Evolutionary conservation across 495 filamentous ascomycete genomes (phyloP).

Genomic region (Aspergillus bertholletiae): DNA sequence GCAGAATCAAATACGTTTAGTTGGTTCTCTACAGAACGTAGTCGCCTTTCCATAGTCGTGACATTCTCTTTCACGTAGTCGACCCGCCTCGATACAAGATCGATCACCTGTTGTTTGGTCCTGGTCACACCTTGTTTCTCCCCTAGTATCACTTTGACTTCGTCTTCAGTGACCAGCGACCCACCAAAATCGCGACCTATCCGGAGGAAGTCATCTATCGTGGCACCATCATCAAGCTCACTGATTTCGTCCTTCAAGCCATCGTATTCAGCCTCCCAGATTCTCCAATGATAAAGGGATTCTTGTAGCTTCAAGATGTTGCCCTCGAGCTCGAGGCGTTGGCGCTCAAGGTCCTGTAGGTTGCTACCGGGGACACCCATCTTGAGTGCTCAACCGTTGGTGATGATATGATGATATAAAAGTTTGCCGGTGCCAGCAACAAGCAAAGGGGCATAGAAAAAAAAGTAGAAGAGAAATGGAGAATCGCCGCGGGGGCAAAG

Average conservation of each 20-base stretch:
- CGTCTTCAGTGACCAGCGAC: constrained; percentile 54
- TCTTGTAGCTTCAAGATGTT: constrained; percentile 70
- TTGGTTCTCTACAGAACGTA: constrained; percentile 65
- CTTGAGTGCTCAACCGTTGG: not conserved
- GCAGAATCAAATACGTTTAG: constrained; percentile 46
- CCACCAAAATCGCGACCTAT: constrained; percentile 49
- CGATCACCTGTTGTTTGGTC: constrained; percentile 59
- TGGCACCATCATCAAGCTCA: constrained; percentile 46
- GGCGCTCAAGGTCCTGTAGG: constrained; percentile 61
- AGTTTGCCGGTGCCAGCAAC: not conserved
- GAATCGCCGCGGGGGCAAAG: constrained; percentile 11
- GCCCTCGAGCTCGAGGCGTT: constrained; percentile 69
- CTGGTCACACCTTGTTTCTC: constrained; percentile 26
- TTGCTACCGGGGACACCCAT: constrained; percentile 35
- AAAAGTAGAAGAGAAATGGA: constrained; percentile 4
- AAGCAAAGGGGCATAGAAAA: not conserved
- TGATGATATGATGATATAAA: not conserved
- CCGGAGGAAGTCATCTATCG: constrained; percentile 47
- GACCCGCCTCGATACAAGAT: constrained; percentile 69
- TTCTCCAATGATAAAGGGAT: constrained; percentile 81
- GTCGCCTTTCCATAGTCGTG: constrained; percentile 56
- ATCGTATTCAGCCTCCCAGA: constrained; percentile 88
- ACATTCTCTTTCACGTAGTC: constrained; percentile 89
- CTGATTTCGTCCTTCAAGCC: constrained; percentile 75
- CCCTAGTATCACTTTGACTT: constrained; percentile 39